phyloP scores from a whole-genome alignment of 1,284 basidiomycete genomes.

The Pseudozyma sp. region DNA sequence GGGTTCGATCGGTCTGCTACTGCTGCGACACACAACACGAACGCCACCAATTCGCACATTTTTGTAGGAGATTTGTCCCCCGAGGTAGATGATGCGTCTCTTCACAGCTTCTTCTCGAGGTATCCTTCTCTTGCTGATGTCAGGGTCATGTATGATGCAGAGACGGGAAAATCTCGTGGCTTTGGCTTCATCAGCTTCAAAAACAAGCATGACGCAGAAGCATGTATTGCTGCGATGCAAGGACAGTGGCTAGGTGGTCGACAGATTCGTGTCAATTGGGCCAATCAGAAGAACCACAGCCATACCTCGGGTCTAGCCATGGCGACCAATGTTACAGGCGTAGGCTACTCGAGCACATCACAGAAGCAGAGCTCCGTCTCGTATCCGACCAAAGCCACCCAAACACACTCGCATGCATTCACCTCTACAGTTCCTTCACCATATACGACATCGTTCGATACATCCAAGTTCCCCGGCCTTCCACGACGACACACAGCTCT shows the following conservation, averaged over 20 bases:
- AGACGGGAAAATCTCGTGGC: slow-evolving; percentile 94
- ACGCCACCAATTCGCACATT: slow-evolving; percentile 86
- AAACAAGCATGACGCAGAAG: slow-evolving; percentile 96
- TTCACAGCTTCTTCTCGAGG: slow-evolving; percentile 92
- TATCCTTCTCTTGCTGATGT: slow-evolving; percentile 96
- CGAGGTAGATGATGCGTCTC: slow-evolving; percentile 97
- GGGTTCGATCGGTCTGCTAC: neutral
- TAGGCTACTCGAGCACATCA: neutral
- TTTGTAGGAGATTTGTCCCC: slow-evolving; percentile 98
- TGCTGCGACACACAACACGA: slow-evolving; percentile 74
- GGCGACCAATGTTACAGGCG: neutral
- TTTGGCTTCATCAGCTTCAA: slow-evolving; percentile 94
- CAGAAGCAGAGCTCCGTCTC: neutral
- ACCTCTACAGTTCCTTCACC: slow-evolving; percentile 1
- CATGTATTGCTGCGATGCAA: slow-evolving; percentile 98
- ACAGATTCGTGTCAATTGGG: slow-evolving; percentile 99
- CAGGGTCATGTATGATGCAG: slow-evolving; percentile 99
- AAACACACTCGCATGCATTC: neutral
- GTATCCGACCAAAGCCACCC: slow-evolving; percentile 2
- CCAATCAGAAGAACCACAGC: slow-evolving; percentile 92
- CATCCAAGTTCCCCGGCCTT: neutral
- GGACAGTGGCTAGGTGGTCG: slow-evolving; percentile 98
- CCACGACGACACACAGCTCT: slow-evolving; percentile 38
- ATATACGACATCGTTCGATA: slow-evolving; percentile 11
- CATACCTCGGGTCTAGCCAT: slow-evolving; percentile 54